Percentiles rank a stretch among this genome's conserved stretches.
These are phyloP conservation scores for Sorghum bicolor DNA, from an alignment of 176 grass and related monocot species.

Conservation along the genomic window DNA sequence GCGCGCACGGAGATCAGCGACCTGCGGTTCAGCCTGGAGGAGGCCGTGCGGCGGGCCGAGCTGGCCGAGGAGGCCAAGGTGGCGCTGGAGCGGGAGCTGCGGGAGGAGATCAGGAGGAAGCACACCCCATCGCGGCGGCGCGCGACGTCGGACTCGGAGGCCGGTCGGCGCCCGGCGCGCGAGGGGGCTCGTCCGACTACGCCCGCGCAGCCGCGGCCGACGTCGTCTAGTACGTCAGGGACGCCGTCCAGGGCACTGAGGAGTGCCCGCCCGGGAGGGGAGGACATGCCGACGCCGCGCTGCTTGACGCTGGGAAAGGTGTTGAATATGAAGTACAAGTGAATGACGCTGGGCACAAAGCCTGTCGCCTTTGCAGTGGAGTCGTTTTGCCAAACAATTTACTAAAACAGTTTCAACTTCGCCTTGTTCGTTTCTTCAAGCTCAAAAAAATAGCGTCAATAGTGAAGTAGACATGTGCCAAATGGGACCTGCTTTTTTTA, in stretches of 20 bases:
- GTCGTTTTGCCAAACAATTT: no score
- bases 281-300: not conserved
- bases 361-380: no score
- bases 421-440: no score
- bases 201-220: not conserved
- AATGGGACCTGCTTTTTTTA: no score
- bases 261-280: not conserved
- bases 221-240: not conserved
- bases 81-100: conserved; percentile 48
- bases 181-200: not conserved
- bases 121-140: not conserved
- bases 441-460: no score
- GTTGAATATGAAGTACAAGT: conserved; percentile 60
- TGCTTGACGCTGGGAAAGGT: conserved; percentile 49
- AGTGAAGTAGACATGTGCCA: no score
- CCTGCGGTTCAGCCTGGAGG: conserved; percentile 50
- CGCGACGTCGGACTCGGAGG: not conserved
- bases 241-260: no score
- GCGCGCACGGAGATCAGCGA: conserved; percentile 43
- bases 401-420: no score
- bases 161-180: not conserved
- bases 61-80: conserved; percentile 58
- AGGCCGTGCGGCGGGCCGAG: conserved; percentile 42
- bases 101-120: conserved; percentile 39
- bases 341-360: no score